Conservation (phyloP, 257 asterid genomes). For the Penstemon barbatus region DNA sequence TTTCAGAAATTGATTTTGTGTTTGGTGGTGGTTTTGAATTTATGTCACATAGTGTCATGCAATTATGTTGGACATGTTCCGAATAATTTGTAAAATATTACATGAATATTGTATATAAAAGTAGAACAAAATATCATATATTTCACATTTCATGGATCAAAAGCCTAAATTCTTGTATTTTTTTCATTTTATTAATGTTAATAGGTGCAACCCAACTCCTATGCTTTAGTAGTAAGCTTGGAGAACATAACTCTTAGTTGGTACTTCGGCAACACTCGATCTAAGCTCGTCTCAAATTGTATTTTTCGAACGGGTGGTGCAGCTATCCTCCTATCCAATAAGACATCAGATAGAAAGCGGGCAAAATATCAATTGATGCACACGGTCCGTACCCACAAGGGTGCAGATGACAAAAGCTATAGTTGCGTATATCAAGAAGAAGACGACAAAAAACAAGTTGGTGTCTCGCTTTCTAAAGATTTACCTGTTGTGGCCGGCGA, state of each 20-base stretch:
- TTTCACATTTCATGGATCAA: too few species aligned
- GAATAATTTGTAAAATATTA: too few species aligned
- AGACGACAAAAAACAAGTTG: constrained; percentile 24
- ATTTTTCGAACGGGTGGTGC: constrained; percentile 39
- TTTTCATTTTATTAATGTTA: neutral
- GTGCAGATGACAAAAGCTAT: constrained; percentile 35
- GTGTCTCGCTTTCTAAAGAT: constrained; percentile 34
- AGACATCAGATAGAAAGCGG: constrained; percentile 5
- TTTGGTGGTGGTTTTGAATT: neutral
- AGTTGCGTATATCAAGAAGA: constrained; percentile 29
- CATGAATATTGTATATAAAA: too few species aligned
- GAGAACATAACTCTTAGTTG: constrained; percentile 19
- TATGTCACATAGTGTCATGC: neutral
- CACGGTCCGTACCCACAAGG: constrained; percentile 36
- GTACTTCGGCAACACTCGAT: constrained; percentile 33
- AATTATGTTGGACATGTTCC: too few species aligned
- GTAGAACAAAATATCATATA: too few species aligned
- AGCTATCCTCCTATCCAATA: constrained; percentile 35
- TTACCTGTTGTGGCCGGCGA: constrained; percentile 37
- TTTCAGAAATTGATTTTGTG: neutral
- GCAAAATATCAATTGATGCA: constrained; percentile 37
- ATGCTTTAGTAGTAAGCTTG: constrained; percentile 37
- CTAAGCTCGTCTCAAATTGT: constrained; percentile 42
- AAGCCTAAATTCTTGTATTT: too few species aligned
- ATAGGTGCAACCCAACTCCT: constrained; percentile 34